Percentiles rank a stretch among this genome's conserved stretches.
Evolutionary conservation across 2,329 filamentous ascomycete species (phyloP).

Genomic region (Fusarium sp.): DNA sequence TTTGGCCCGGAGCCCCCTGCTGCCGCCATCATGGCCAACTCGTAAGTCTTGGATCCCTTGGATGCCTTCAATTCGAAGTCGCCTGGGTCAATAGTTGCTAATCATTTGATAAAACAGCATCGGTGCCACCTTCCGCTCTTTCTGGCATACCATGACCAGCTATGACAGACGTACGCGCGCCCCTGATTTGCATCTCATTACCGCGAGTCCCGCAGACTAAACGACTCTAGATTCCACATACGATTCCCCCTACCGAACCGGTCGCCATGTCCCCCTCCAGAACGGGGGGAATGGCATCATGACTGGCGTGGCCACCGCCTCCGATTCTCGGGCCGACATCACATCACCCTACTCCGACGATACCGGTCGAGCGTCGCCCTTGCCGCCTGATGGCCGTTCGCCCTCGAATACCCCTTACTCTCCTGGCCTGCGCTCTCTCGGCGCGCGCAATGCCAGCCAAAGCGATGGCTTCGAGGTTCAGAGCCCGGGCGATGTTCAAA

Average conservation of each 20-base stretch:
- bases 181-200: constrained; percentile 5
- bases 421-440: constrained; percentile 86
- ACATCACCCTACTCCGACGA: constrained; percentile 84
- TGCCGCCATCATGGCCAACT: constrained; percentile 46
- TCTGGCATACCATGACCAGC: constrained; percentile 93
- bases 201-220: constrained; percentile 24
- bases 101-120: constrained; percentile 60
- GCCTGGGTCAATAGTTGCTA: constrained; percentile 23
- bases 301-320: constrained; percentile 88
- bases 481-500: constrained; percentile 86
- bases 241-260: constrained; percentile 93
- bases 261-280: constrained; percentile 88
- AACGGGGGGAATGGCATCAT: constrained; percentile 85
- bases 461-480: constrained; percentile 77
- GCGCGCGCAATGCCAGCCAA: constrained; percentile 74
- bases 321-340: constrained; percentile 89
- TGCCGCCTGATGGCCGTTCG: constrained; percentile 55
- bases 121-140: constrained; percentile 81
- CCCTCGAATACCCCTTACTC: constrained; percentile 82
- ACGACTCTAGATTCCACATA: constrained; percentile 80
- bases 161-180: constrained; percentile 72
- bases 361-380: constrained; percentile 64
- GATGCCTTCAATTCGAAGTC: not conserved
- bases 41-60: constrained; percentile 40
- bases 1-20: constrained; percentile 37